Base-by-base conservation (phyloP, 495 filamentous ascomycete species). In the Talaromyces nanjingensis region DNA sequence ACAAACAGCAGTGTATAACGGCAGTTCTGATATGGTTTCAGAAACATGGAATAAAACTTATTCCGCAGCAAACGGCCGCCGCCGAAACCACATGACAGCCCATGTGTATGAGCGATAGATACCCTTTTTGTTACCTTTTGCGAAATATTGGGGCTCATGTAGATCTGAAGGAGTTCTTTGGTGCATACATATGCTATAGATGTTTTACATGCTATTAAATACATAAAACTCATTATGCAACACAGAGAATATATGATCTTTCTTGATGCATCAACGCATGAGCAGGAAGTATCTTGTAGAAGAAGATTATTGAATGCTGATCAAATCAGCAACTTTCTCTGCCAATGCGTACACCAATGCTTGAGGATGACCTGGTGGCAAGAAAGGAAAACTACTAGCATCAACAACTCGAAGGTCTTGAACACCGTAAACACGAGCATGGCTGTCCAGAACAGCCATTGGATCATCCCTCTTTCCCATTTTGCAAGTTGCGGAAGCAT, bases 321-420 rank as follows among this genome's bases (percentile, higher is more conserved):
- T 82, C 67, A 86, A 61, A 62, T 76, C 73, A 8, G 83, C 81
- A 6, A 71, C 83, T 65, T 79, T 83, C 72, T 86, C 84, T 45
- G 84, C 84, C 65, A 88, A 69, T 0, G 85, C 84, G 68, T 88
- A 89, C 4, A 86, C 70, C 0, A 77, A 83, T 2, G 78, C 71
- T 22, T 75, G 74, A 57, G 83, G 84, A 68, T 86, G 83, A 0
- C 83, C 84, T 0, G 86, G 84, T 1, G 78, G 77, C 29, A 87
- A 66, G n/a, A 87, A 70, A 1, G 86, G 80, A 63, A 88, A 84
- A 24, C 79, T 69, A 56, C 77, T 79, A 2, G 82, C 83, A 72
- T 89, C 86, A 4, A 89, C 84, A 8, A 88, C 82, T 20, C 86
- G 74, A 45, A 45, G 42, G n/a, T 45, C 18, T 45, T 45, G 42